A percentile compares a stretch with the other conserved stretches of the same genome.
Evolutionary conservation across 2,329 filamentous ascomycete genomes (phyloP).

Genomic region (Penicillium oxalicum): DNA sequence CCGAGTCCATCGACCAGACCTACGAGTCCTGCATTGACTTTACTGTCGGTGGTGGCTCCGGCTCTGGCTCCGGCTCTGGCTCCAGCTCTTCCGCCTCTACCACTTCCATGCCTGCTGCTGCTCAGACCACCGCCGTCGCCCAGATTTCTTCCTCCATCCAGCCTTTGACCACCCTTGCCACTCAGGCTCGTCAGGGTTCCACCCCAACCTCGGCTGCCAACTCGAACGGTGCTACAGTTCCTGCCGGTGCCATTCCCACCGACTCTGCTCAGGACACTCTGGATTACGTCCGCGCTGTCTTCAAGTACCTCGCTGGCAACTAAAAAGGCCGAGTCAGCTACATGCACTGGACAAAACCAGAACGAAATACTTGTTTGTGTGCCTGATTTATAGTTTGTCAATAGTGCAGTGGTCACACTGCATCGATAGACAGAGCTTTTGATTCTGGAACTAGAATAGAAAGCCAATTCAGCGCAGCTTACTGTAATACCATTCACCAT

Average conservation of each 20-base stretch:
- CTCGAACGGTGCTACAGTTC: conserved; percentile 3
- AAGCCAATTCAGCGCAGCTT: too few relatives aligned
- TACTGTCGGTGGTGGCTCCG: conserved; percentile 20
- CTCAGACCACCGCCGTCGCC: conserved; percentile 1
- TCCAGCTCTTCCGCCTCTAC: conserved; percentile 10
- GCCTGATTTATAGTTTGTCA: neutral
- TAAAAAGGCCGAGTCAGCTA: conserved; percentile 5
- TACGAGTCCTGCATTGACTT: conserved; percentile 34
- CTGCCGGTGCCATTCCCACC: conserved; percentile 10
- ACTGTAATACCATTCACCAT: too few relatives aligned
- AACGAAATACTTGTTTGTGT: neutral
- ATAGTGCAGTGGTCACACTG: too few relatives aligned
- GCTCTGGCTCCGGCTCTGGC: conserved; percentile 10
- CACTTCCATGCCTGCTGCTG: neutral
- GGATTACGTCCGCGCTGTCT: conserved; percentile 9
- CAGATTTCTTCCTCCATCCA: neutral
- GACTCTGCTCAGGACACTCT: conserved; percentile 12
- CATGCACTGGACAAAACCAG: too few relatives aligned
- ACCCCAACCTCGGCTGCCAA: conserved; percentile 3
- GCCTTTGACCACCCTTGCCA: conserved; percentile 15
- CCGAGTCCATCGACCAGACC: conserved; percentile 31
- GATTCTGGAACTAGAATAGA: too few relatives aligned
- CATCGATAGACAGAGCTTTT: too few relatives aligned
- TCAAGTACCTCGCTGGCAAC: conserved; percentile 13
- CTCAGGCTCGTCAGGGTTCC: conserved; percentile 11